These are phyloP conservation scores for Coemansia aciculifera DNA, from an alignment of 192 early-diverging fungal species.

Conservation along the genomic window DNA sequence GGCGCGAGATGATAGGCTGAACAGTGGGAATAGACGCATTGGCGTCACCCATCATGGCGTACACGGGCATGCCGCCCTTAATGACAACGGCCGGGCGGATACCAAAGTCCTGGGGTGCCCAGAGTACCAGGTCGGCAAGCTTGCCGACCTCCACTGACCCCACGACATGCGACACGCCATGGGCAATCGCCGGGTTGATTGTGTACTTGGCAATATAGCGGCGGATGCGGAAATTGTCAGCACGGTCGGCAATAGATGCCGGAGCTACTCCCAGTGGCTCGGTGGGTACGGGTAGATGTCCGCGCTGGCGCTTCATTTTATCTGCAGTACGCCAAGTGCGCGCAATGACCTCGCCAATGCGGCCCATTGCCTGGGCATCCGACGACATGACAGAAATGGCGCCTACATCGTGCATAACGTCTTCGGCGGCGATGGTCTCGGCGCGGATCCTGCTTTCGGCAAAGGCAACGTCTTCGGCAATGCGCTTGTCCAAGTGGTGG, in stretches of 20 bases:
- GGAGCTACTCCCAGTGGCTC: constrained; percentile 29
- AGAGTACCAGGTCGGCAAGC: constrained; percentile 91
- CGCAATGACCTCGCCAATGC: constrained; percentile 89
- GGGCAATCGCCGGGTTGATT: constrained; percentile 92
- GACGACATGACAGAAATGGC: constrained; percentile 93
- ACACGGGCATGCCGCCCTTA: constrained; percentile 87
- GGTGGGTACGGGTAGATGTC: constrained; percentile 54
- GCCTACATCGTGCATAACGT: constrained; percentile 92
- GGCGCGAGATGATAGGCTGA: constrained; percentile 80
- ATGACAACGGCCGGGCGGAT: constrained; percentile 82
- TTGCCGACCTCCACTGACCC: constrained; percentile 94
- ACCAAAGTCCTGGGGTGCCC: constrained; percentile 83
- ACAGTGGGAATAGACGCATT: constrained; percentile 96
- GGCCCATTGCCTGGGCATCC: constrained; percentile 96
- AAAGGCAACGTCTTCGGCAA: constrained; percentile 97
- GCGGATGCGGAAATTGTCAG: constrained; percentile 86
- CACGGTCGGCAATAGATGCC: constrained; percentile 50
- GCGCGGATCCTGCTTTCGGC: constrained; percentile 94
- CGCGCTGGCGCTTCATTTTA: constrained; percentile 88
- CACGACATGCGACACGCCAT: constrained; percentile 83
- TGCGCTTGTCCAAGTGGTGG: constrained; percentile 89
- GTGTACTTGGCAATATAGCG: constrained; percentile 98
- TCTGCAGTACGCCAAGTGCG: constrained; percentile 95
- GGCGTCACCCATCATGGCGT: constrained; percentile 87
- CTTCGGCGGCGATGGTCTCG: constrained; percentile 97